Evolutionary conservation across 129 eudicot species (phyloP), one percentile per base, ranked within the genome.

Genomic region (Saposhnikovia divaricata): DNA sequence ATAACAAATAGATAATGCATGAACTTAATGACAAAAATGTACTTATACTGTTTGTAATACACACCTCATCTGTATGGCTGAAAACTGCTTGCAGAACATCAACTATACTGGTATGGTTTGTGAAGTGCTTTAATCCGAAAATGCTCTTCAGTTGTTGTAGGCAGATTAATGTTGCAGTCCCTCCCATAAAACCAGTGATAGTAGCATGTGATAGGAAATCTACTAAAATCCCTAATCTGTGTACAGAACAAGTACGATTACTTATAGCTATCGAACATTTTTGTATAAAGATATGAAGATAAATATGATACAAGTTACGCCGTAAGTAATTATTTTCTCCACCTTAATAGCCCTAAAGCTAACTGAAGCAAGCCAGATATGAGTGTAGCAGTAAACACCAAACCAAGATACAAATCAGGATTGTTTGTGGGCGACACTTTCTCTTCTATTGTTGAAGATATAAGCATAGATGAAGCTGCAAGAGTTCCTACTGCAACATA

Each of bases 121-220:
- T 89, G 76, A 96, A 96, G 80, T 96, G 97, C 82, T 86, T 82
- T 81, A 96, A 40, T 34, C 97, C 99, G n/a, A 96, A 88, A 74
- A 96, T 48, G 23, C 97, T 92, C 79, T 90, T 96, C 74, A 96
- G 21, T 78, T 96, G 98, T 84, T 96, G 99, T 66, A 96, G 87
- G 80, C 84, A 76, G 0, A 96, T 92, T 8, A 96, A 76, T 19
- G 87, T 75, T 12, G 99, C 99, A 19, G 99, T 89, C 53, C 99
- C 99, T 78, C 96, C 97, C 98, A 92, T 96, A 89, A 96, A 96
- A 40, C 99, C 99, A 0, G 81, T 78, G 4, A 96, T 96, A 0
- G 97, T 92, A 9, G 99, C 89, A 84, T 96, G 99, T 55, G 99
- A 90, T 27, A 96, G 77, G 83, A 96, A 92, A 85, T 96, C 99